Percentiles rank a stretch among this genome's conserved stretches.
phyloP scores from a whole-genome alignment of 176 grass and related monocot species.

The Paspalum vaginatum region DNA sequence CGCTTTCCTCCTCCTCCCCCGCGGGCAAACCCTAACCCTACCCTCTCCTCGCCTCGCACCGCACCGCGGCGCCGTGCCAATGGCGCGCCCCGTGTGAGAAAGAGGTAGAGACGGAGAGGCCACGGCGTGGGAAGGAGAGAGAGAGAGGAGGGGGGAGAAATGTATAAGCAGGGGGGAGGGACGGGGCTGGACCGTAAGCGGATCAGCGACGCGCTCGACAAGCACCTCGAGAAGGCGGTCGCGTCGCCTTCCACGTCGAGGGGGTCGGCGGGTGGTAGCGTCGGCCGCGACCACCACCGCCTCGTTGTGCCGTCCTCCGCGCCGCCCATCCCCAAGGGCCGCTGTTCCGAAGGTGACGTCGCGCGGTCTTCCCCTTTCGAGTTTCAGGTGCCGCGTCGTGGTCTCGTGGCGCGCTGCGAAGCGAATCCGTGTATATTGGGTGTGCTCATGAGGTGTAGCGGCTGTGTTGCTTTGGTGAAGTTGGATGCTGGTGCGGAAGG shows the following conservation, averaged over 20 bases:
- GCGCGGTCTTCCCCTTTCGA: background rate
- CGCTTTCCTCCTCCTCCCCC: slow-evolving; percentile 11
- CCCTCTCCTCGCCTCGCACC: background rate
- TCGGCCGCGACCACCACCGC: slow-evolving; percentile 51
- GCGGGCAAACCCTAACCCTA: slow-evolving; percentile 51
- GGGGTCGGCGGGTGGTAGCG: slow-evolving; percentile 47
- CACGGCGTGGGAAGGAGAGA: background rate
- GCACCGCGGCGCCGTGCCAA: slow-evolving; percentile 27
- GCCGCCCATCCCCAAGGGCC: slow-evolving; percentile 50
- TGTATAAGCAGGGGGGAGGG: slow-evolving; percentile 64
- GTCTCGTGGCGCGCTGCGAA: background rate
- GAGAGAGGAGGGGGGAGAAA: background rate
- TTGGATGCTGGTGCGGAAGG: background rate
- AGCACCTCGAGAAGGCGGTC: slow-evolving; percentile 65
- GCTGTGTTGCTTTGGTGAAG: background rate
- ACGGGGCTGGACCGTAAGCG: slow-evolving; percentile 63
- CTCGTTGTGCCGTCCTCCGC: slow-evolving; percentile 55
- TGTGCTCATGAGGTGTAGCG: background rate
- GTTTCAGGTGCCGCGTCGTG: background rate
- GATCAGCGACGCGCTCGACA: slow-evolving; percentile 71
- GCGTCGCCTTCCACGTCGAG: slow-evolving; percentile 57
- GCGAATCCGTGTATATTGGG: background rate
- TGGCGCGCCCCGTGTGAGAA: slow-evolving; percentile 45
- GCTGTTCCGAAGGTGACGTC: slow-evolving; percentile 56
- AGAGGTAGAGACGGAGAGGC: background rate